phyloP scores from a whole-genome alignment of 2,329 filamentous ascomycete species.

The Neospermospora avenae region DNA sequence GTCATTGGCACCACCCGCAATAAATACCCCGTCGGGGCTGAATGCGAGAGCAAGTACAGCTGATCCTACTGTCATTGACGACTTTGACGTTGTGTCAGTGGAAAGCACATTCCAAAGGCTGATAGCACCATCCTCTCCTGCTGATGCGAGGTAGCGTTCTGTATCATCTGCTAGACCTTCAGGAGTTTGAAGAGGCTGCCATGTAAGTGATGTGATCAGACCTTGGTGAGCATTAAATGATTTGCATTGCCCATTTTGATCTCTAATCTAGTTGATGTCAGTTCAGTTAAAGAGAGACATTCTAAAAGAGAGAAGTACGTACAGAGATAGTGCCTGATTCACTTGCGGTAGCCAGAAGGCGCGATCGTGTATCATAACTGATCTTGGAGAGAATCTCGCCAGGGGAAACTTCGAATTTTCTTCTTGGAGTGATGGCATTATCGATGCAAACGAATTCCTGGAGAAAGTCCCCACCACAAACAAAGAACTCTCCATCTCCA shows the following conservation, averaged over 20 bases:
- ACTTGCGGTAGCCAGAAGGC: slow-evolving; percentile 55
- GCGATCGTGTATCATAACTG: slow-evolving; percentile 52
- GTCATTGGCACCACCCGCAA: slow-evolving; percentile 58
- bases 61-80: slow-evolving; percentile 57
- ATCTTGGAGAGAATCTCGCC: slow-evolving; percentile 54
- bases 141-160: slow-evolving; percentile 51
- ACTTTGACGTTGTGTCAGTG: slow-evolving; percentile 53
- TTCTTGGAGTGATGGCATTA: slow-evolving; percentile 43
- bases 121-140: slow-evolving; percentile 61
- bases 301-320: slow-evolving; percentile 33
- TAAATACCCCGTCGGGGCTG: slow-evolving; percentile 60
- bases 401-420: slow-evolving; percentile 50
- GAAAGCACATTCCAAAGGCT: slow-evolving; percentile 59
- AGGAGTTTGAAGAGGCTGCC: slow-evolving; percentile 52
- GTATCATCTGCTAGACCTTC: slow-evolving; percentile 42
- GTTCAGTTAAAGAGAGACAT: slow-evolving; percentile 35
- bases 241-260: slow-evolving; percentile 47
- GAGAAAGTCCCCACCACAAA: slow-evolving; percentile 56
- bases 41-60: slow-evolving; percentile 59
- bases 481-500: slow-evolving; percentile 53
- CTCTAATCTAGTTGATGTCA: slow-evolving; percentile 38
- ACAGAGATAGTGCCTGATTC: slow-evolving; percentile 60
- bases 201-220: slow-evolving; percentile 54
- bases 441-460: slow-evolving; percentile 47
- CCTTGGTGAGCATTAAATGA: slow-evolving; percentile 59